Base-by-base conservation (phyloP, 495 filamentous ascomycete genomes). In the Tetracladium marchalianum region DNA sequence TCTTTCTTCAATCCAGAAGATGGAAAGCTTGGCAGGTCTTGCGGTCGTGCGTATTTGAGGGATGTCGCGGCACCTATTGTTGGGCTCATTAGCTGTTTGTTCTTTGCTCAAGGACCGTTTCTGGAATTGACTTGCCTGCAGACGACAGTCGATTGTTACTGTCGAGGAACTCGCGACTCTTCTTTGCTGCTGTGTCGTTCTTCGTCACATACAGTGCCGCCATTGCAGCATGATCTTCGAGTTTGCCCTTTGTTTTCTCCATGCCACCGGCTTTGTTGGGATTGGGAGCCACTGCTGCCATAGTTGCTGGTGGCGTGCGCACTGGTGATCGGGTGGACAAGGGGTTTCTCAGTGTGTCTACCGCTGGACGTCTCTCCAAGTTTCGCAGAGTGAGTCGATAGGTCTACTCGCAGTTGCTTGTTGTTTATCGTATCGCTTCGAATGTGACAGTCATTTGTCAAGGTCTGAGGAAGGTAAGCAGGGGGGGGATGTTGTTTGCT, bases 11-110 rank as follows among this genome's bases (percentile, higher is more conserved):
- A 70, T 19, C 85, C 85, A 35, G 71, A 59, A 16, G 74, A 72
- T 11, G 84, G 80, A 49, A 68, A 87, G 52, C 75, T 75, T 19
- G 84, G 81, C 10, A 89, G 70, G 49, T 84, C 79, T 42, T 75
- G 69, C 15, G 78, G 72, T 51, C 73, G 73, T 48, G 83, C 79
- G 63, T 86, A 79, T 62, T 78, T 82, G 54, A 82, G 68, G 33
- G 74, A 76, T 24, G 78, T 72, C 10, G 80, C 74, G 12, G 75
- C 75, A 45, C 75, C 75, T 77, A 40, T 36, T n/a, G 31, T 5
- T 35, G 10, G 36, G 10, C n/a, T 48, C 24, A 44, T 19, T 35
- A 31, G 31, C 4, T 41, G n/a, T 7, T 27, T 27, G 22, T 27
- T 7, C 22, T 27, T 27, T 27, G 22, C 7, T 11, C 9, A 9